Evolutionary conservation across 2,329 filamentous ascomycete species (phyloP).

Genomic region (Westerdykella sp.): DNA sequence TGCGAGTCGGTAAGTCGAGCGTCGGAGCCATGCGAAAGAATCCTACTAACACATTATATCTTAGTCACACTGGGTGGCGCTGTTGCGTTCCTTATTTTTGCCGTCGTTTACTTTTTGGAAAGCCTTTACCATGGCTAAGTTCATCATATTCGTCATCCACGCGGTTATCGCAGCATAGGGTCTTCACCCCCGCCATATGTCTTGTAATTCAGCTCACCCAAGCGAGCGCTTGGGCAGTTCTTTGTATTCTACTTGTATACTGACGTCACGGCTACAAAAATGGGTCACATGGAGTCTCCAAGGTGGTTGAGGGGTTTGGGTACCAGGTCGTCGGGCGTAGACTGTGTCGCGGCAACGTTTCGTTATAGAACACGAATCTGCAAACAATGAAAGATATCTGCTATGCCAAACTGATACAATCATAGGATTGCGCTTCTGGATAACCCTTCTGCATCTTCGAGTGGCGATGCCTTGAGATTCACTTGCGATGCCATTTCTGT

Average conservation of each 20-base stretch:
- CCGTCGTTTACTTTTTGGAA: conserved; percentile 84
- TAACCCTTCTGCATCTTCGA: no score
- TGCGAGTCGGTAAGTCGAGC: conserved; percentile 78
- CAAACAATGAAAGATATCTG: no score
- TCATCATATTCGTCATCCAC: conserved; percentile 3
- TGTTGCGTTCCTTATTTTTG: conserved; percentile 82
- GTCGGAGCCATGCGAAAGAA: conserved; percentile 1
- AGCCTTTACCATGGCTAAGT: conserved; percentile 53
- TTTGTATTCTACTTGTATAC: conserved; percentile 23
- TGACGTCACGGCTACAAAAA: conserved; percentile 10
- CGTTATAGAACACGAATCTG: no score
- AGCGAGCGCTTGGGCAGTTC: conserved; percentile 2
- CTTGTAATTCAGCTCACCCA: conserved; percentile 13
- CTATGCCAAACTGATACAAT: no score
- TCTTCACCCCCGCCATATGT: conserved; percentile 10
- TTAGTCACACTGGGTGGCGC: conserved; percentile 89
- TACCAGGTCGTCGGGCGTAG: background rate
- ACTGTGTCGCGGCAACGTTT: background rate
- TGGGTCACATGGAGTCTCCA: conserved; percentile 10
- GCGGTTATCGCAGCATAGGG: conserved; percentile 13
- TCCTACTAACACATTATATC: conserved; percentile 18
- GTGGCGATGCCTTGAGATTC: no score
- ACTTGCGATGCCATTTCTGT: no score
- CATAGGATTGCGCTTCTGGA: no score
- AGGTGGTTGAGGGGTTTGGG: background rate